These are phyloP conservation scores for Diplosphaera chodatii DNA, from an alignment of 139 green algal species.

Conservation along the genomic window DNA sequence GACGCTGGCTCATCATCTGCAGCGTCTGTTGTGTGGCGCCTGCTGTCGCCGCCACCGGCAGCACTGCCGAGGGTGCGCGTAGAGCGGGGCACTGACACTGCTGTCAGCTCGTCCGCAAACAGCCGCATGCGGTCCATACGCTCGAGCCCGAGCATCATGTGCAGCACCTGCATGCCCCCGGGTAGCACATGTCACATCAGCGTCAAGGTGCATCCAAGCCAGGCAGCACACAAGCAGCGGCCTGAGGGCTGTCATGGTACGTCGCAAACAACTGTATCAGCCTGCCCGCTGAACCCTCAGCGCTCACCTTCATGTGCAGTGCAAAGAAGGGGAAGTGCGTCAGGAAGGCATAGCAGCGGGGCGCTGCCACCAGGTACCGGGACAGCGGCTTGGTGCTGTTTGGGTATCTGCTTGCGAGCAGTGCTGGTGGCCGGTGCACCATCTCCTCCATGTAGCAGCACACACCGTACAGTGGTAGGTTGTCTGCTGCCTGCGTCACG, in stretches of 20 bases:
- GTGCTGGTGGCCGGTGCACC: conserved; percentile 58
- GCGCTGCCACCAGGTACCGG: conserved; percentile 65
- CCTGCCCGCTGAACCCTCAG: no score
- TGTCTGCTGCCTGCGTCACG: conserved; percentile 53
- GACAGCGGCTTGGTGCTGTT: conserved; percentile 39
- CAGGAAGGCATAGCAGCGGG: conserved; percentile 86
- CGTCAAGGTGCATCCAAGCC: no score
- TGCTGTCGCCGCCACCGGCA: not conserved
- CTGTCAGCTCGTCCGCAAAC: not conserved
- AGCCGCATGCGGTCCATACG: conserved; percentile 59
- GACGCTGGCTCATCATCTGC: not conserved
- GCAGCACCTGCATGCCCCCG: conserved; percentile 53
- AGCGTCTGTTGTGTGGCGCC: not conserved
- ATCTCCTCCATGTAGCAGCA: conserved; percentile 75
- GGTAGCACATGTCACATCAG: no score
- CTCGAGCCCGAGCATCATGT: conserved; percentile 73
- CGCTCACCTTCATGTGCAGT: conserved; percentile 83
- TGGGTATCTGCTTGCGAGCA: conserved; percentile 38
- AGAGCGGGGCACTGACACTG: not conserved
- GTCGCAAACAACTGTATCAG: no score
- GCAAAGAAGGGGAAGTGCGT: conserved; percentile 82
- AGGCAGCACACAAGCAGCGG: no score
- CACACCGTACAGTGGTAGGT: conserved; percentile 75
- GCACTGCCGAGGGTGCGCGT: not conserved
- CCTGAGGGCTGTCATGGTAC: no score